Base-by-base conservation (phyloP, 345 rosid genomes). In the Trapa bicornis region DNA sequence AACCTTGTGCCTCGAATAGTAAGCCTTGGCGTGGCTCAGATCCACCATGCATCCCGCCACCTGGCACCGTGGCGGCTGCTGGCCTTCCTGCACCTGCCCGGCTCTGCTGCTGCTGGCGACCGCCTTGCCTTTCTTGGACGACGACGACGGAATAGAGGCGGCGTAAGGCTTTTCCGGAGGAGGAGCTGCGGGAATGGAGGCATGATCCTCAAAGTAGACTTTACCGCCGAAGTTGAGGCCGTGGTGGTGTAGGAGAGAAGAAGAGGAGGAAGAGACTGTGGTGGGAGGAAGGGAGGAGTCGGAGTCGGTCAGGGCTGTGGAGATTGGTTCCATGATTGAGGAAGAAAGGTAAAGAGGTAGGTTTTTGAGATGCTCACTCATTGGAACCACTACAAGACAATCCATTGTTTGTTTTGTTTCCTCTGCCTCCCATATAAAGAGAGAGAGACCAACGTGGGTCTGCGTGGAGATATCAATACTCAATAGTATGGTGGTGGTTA, bases 11-110 rank as follows among this genome's bases (percentile, higher is more conserved):
- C 96, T 87, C 0, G 94, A 86, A 84, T 92, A 89, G 76, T 92
- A 92, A 75, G 93, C 85, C 75, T 92, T 92, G 38, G 85, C 91
- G 73, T 86, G 89, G 77, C 85, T 93, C 86, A 90, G 97, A 88
- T 93, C 98, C 86, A 81, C 83, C 48, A 76, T 79, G 71, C 98
- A 93, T 29, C 98, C 98, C 70, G 90, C 97, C 53, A 93, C 97
- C 80, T 88, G 98, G 71, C 97, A 93, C 76, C 94, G 84, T 10
- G 98, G 91, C 14, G 89, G 81, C 74, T 82, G 81, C 74, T 82
- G 96, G 36, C 79, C 80, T 13, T 79, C 75, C 41, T 74, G 86
- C 41, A 68, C 73, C 70, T 78, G 71, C 64, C 80, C 85, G 14
- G 72, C 72, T 66, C 79, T 79, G 52, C 65, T 43, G 16, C n/a